Evolutionary conservation across 352 stramenopile genomes (phyloP), one percentile per base, ranked within the genome.

Genomic region (Globisporangium parvum): DNA sequence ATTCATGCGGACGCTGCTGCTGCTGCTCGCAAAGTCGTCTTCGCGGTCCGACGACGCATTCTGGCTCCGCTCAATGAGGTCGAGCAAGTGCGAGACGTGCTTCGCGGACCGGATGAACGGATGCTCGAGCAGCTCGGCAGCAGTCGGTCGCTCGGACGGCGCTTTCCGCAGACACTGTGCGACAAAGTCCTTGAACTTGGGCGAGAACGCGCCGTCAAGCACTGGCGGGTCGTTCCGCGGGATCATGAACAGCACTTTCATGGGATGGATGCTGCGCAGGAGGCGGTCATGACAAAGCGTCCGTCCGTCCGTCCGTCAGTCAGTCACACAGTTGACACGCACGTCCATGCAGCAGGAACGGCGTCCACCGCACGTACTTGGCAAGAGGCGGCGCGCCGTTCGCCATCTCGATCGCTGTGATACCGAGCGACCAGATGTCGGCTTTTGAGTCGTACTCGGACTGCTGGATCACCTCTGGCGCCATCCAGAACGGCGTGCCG

Each of bases 211-310:
- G 37, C 70, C 82, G 46, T 93, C 79, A 9, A 98, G 75, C 35
- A 66, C 75, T 3, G 94, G 88, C 41, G 92, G 87, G 9, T 95
- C 86, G 69, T 96, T 96, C 42, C 92, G 96, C 6, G 97, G 96
- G 67, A 99, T 99, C 62, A 99, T 88, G 70, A 99, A 99, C 56
- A 99, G 93, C 51, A 98, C 97, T 67, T 98, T 90, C 80, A 99
- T 97, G 8, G 97, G 97, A 70, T 99, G 96, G 42, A 99, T 86
- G 59, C 98, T 98, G 49, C 17, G 55, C 33, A 24, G 60, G n/a
- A n/a, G n/a, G n/a, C n/a, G n/a, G n/a, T n/a, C n/a, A n/a, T n/a
- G n/a, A n/a, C n/a, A n/a, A n/a, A n/a, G n/a, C n/a, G n/a, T n/a
- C n/a, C n/a, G n/a, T n/a, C n/a, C n/a, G n/a, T n/a, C n/a, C n/a